A percentile compares a stretch with the other conserved stretches of the same genome.
phyloP scores from a whole-genome alignment of 179 eudicot species.

The Spinacia oleracea region DNA sequence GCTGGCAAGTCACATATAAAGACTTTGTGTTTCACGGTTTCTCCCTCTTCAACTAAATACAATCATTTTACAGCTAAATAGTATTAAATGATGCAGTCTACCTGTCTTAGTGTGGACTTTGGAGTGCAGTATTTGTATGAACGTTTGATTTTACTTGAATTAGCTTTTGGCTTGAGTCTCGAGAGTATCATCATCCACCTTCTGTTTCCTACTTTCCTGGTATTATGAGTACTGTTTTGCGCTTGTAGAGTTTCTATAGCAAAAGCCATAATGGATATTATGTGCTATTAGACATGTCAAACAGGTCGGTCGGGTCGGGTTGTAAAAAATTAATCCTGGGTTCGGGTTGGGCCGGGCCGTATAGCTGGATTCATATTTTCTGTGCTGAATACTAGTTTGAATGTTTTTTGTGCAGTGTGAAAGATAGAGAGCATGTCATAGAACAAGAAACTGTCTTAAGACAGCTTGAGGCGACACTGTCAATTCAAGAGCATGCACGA shows the following conservation, averaged over 20 bases:
- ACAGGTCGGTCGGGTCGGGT: no score
- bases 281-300: neutral
- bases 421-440: constrained; percentile 73
- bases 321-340: no score
- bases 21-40: no score
- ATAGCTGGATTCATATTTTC: neutral
- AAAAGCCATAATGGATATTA: neutral
- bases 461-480: constrained; percentile 85
- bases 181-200: neutral
- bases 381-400: constrained; percentile 4
- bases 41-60: neutral
- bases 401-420: constrained; percentile 52
- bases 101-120: neutral
- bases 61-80: neutral
- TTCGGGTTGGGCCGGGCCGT: no score
- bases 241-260: neutral
- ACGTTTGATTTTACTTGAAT: neutral
- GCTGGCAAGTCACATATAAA: no score
- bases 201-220: neutral
- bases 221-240: neutral
- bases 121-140: neutral
- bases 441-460: constrained; percentile 80
- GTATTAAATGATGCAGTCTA: neutral
- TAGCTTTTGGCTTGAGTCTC: neutral
- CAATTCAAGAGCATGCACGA: constrained; percentile 65